A percentile compares a stretch with the other conserved stretches of the same genome.
Evolutionary conservation across 805 yeast species (phyloP).

Genomic region (Hermanozyma aechmeae): DNA sequence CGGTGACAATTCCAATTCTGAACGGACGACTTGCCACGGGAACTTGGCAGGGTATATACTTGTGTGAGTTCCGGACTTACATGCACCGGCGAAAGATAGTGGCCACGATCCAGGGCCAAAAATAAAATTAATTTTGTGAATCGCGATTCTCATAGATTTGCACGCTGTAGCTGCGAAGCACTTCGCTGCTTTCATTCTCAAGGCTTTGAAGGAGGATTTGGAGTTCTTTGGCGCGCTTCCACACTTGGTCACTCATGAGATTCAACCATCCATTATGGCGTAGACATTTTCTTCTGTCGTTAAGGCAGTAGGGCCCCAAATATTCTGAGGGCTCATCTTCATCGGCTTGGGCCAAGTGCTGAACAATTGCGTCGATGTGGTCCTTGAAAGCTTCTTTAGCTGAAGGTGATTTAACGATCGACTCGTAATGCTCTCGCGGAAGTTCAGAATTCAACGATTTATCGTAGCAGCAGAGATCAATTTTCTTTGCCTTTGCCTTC

Average conservation of each 20-base stretch:
- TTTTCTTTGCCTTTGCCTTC: slow-evolving; percentile 19
- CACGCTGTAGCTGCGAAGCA: slow-evolving; percentile 31
- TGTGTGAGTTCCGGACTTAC: slow-evolving; percentile 62
- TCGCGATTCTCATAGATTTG: slow-evolving; percentile 11
- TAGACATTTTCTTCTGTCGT: slow-evolving; percentile 46
- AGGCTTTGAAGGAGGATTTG: slow-evolving; percentile 21
- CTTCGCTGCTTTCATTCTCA: slow-evolving; percentile 15
- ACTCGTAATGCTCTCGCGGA: slow-evolving; percentile 1
- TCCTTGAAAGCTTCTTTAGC: slow-evolving; percentile 6
- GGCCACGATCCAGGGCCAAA: slow-evolving; percentile 63
- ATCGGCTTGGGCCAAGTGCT: slow-evolving; percentile 1
- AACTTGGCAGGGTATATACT: slow-evolving; percentile 81
- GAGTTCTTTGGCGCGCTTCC: slow-evolving; percentile 22
- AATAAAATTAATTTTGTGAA: no score
- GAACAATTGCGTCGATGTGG: slow-evolving; percentile 10
- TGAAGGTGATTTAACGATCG: background rate
- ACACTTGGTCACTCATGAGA: slow-evolving; percentile 23
- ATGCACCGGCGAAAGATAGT: slow-evolving; percentile 57
- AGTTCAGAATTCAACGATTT: slow-evolving; percentile 8
- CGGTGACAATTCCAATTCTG: slow-evolving; percentile 56
- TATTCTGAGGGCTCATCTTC: slow-evolving; percentile 8
- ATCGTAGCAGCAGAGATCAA: slow-evolving; percentile 50
- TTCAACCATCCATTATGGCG: slow-evolving; percentile 47
- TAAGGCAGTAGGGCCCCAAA: slow-evolving; percentile 29
- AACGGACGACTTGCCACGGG: slow-evolving; percentile 65